Percentiles rank a stretch among this genome's conserved stretches.
Evolutionary conservation across 2,329 filamentous ascomycete species (phyloP).

Genomic region (Aureobasidium sp.): DNA sequence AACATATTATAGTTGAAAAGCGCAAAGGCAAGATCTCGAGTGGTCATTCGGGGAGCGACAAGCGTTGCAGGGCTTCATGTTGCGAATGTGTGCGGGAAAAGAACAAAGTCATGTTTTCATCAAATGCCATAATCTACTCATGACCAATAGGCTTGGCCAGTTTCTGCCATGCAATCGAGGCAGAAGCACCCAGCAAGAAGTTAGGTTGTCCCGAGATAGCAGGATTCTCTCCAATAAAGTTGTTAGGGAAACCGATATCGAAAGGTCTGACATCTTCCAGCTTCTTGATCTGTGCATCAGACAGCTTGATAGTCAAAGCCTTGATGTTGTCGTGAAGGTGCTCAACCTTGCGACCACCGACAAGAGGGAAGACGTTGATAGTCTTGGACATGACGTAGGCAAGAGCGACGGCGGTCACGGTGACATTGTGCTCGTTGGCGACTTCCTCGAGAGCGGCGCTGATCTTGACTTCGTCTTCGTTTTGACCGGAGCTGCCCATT

Average conservation of each 20-base stretch:
- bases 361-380: constrained; percentile 66
- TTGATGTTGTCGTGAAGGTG: constrained; percentile 62
- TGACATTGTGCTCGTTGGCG: constrained; percentile 48
- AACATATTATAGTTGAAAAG: too few relatives aligned
- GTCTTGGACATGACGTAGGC: constrained; percentile 30
- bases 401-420: constrained; percentile 53
- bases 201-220: constrained; percentile 23
- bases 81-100: background rate
- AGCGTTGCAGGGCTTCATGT: too few relatives aligned
- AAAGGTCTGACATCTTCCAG: constrained; percentile 54
- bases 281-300: constrained; percentile 52
- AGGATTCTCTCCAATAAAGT: constrained; percentile 35
- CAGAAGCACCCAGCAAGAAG: constrained; percentile 22
- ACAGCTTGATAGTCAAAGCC: constrained; percentile 51
- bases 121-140: constrained; percentile 19
- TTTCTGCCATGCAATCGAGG: constrained; percentile 25
- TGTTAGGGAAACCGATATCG: constrained; percentile 56
- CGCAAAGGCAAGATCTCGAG: too few relatives aligned
- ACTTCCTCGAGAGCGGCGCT: constrained; percentile 55
- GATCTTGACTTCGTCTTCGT: constrained; percentile 45
- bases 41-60: too few relatives aligned
- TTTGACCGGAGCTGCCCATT: constrained; percentile 28
- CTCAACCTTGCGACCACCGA: constrained; percentile 65
- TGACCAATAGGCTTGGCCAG: constrained; percentile 27
- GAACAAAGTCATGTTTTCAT: background rate